phyloP scores from a whole-genome alignment of 495 filamentous ascomycete species.

The Aspergillus homomorphus region DNA sequence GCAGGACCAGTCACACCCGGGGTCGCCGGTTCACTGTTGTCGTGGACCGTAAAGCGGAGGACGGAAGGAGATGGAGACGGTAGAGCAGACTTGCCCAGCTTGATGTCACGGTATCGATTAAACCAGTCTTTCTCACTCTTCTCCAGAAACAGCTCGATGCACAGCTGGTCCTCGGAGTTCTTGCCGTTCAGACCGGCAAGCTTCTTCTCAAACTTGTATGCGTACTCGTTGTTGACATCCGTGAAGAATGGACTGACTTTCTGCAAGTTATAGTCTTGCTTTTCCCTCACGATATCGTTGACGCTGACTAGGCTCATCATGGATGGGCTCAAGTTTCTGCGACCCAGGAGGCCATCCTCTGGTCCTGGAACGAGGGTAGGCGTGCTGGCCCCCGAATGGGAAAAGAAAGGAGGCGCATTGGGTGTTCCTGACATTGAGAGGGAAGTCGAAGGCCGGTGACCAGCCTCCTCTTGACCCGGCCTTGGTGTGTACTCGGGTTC shows the following conservation, averaged over 20 bases:
- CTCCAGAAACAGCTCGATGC: conserved; percentile 62
- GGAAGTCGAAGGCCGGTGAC: neutral
- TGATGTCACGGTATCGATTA: conserved; percentile 55
- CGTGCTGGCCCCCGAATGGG: neutral
- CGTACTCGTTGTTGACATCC: conserved; percentile 60
- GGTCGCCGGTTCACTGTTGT: conserved; percentile 8
- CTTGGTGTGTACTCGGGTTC: conserved; percentile 9
- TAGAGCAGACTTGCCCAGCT: conserved; percentile 43
- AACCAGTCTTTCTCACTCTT: conserved; percentile 71
- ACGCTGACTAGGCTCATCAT: conserved; percentile 36
- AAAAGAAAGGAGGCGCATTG: neutral
- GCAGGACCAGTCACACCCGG: neutral
- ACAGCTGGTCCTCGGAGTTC: conserved; percentile 57
- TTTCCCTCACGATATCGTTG: conserved; percentile 54
- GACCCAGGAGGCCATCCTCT: conserved; percentile 11
- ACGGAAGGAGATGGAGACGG: conserved; percentile 25
- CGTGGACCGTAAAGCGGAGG: conserved; percentile 29
- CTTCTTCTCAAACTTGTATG: conserved; percentile 54
- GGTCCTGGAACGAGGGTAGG: conserved; percentile 25
- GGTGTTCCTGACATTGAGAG: neutral
- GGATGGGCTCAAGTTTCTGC: conserved; percentile 18
- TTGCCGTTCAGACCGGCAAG: conserved; percentile 54
- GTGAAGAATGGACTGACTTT: conserved; percentile 69
- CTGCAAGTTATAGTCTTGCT: conserved; percentile 60
- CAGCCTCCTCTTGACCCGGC: neutral